Evolutionary conservation across 176 grass and related monocot species (phyloP).

Genomic region (Pharus latifolius): DNA sequence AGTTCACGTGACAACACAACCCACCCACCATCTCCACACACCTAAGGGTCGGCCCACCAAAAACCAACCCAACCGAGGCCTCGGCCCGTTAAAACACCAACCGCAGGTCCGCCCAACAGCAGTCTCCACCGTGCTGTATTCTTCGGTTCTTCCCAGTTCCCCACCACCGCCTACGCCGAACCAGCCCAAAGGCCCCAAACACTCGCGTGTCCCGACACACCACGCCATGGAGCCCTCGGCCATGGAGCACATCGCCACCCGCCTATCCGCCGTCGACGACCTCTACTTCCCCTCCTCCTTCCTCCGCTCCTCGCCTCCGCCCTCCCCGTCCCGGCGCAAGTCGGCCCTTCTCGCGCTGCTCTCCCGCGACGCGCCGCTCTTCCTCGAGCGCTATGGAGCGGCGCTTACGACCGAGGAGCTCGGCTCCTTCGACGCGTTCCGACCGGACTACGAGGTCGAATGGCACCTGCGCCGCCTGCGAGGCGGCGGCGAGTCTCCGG

Average conservation of each 20-base stretch:
- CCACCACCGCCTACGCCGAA: too few relatives aligned
- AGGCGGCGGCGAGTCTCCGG: not conserved
- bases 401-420: conserved; percentile 39
- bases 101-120: too few relatives aligned
- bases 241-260: conserved; percentile 68
- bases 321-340: conserved; percentile 8
- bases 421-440: conserved; percentile 53
- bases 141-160: too few relatives aligned
- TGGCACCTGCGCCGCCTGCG: conserved; percentile 74
- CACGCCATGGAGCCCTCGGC: conserved; percentile 48
- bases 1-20: too few relatives aligned
- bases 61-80: too few relatives aligned
- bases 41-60: too few relatives aligned
- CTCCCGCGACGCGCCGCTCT: conserved; percentile 69
- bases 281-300: conserved; percentile 81
- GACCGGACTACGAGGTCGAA: conserved; percentile 59
- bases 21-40: too few relatives aligned
- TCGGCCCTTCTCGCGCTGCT: conserved; percentile 56
- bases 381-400: conserved; percentile 81
- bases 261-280: conserved; percentile 60
- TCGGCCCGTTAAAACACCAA: too few relatives aligned
- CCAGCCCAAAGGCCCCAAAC: too few relatives aligned
- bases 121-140: too few relatives aligned
- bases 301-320: conserved; percentile 20
- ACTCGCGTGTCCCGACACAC: not conserved